phyloP scores from a whole-genome alignment of 805 yeast species.

The Teunomyces cretensis region DNA sequence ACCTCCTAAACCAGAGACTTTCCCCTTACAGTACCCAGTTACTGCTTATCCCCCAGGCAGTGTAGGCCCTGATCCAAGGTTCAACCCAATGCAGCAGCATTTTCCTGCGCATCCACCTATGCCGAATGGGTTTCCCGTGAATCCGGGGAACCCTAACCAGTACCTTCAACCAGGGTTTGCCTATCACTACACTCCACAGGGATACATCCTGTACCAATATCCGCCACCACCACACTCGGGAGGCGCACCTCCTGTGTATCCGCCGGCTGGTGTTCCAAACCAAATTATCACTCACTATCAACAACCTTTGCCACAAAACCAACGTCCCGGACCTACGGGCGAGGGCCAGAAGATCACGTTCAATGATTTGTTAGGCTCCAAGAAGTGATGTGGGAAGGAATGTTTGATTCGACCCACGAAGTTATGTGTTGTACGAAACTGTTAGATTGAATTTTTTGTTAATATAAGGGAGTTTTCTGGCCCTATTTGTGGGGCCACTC shows the following conservation, averaged over 20 bases:
- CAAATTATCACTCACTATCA: slow-evolving; percentile 9
- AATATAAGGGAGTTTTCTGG: not conserved
- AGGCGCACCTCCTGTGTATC: slow-evolving; percentile 10
- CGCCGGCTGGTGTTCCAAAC: slow-evolving; percentile 4
- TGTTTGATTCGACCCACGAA: slow-evolving; percentile 3
- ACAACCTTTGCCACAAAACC: slow-evolving; percentile 11
- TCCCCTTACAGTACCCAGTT: slow-evolving; percentile 27
- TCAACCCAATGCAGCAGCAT: slow-evolving; percentile 5
- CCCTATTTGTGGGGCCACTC: no score
- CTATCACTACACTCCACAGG: slow-evolving; percentile 30
- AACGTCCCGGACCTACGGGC: slow-evolving; percentile 1
- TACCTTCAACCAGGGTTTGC: slow-evolving; percentile 31
- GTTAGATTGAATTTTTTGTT: not conserved
- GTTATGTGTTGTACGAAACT: slow-evolving; percentile 5
- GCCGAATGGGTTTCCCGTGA: slow-evolving; percentile 3
- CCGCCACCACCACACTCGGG: slow-evolving; percentile 16
- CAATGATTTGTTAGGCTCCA: slow-evolving; percentile 37
- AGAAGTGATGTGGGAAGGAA: slow-evolving; percentile 12
- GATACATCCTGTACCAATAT: slow-evolving; percentile 31
- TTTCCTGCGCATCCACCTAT: not conserved
- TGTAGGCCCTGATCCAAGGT: slow-evolving; percentile 8
- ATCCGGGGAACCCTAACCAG: slow-evolving; percentile 9
- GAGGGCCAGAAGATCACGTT: slow-evolving; percentile 41
- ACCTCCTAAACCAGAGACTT: not conserved
- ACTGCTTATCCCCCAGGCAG: slow-evolving; percentile 29